Conservation (phyloP, 2,329 filamentous ascomycete species). For the Ceratocystis eucalypticola region DNA sequence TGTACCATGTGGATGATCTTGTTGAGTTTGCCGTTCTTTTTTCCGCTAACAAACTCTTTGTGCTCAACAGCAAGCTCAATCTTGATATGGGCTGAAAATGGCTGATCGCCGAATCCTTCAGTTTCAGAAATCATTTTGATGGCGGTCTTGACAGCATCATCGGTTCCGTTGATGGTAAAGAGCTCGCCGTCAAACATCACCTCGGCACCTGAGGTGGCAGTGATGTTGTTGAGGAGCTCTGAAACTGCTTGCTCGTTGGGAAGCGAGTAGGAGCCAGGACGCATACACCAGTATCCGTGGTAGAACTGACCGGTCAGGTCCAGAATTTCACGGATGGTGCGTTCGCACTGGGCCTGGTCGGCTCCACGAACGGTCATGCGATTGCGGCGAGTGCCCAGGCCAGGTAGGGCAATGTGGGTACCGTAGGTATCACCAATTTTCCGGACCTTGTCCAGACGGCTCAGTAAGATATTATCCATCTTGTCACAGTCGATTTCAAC, state of each 20-base stretch:
- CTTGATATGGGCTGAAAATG: conserved; percentile 92
- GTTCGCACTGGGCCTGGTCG: conserved; percentile 86
- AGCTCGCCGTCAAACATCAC: conserved; percentile 87
- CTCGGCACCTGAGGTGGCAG: conserved; percentile 89
- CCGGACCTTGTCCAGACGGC: conserved; percentile 86
- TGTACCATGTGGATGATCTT: conserved; percentile 88
- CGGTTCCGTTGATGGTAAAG: conserved; percentile 88
- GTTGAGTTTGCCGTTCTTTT: conserved; percentile 99
- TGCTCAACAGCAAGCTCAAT: conserved; percentile 98
- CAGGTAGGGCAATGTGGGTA: conserved; percentile 84
- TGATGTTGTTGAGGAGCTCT: conserved; percentile 83
- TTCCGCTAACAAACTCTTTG: conserved; percentile 97
- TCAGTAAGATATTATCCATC: conserved; percentile 84
- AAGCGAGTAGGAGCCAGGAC: conserved; percentile 15
- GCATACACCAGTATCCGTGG: conserved; percentile 79
- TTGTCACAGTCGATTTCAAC: conserved; percentile 81
- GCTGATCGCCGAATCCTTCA: conserved; percentile 71
- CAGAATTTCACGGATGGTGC: conserved; percentile 93
- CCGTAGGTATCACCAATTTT: conserved; percentile 97
- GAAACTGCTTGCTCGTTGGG: conserved; percentile 11
- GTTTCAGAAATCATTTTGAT: conserved; percentile 87
- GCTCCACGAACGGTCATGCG: conserved; percentile 82
- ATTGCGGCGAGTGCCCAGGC: conserved; percentile 70
- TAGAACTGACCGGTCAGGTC: conserved; percentile 95
- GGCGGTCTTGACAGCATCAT: conserved; percentile 92